A percentile compares a stretch with the other conserved stretches of the same genome.
Evolutionary conservation across 495 filamentous ascomycete species (phyloP).

Genomic region (Tuber calosporum): DNA sequence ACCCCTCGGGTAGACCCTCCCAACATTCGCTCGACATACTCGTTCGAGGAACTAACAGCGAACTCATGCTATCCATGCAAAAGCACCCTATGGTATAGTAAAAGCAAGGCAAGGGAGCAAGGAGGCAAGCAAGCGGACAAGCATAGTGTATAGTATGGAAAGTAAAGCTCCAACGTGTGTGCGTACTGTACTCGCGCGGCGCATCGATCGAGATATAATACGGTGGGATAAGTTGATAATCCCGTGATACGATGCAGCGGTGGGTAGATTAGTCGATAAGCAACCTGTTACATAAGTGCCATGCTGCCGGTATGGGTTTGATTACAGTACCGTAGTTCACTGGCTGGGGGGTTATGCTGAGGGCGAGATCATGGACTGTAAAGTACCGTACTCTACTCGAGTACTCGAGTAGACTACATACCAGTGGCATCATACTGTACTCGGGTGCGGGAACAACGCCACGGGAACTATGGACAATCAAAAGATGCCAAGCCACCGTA

Average conservation of each 20-base stretch:
- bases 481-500: background rate
- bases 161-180: background rate
- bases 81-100: too few relatives aligned
- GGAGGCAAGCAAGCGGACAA: too few relatives aligned
- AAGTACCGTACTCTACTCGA: background rate
- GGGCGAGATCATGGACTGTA: background rate
- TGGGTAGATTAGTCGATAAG: background rate
- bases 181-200: background rate
- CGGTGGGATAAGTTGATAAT: too few relatives aligned
- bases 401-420: background rate
- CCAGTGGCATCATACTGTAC: background rate
- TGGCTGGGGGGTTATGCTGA: background rate
- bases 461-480: background rate
- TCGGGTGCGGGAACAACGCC: background rate
- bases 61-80: too few relatives aligned
- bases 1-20: too few relatives aligned
- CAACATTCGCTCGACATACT: too few relatives aligned
- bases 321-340: background rate
- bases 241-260: background rate
- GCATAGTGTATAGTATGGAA: too few relatives aligned
- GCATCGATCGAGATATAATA: background rate
- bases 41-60: too few relatives aligned
- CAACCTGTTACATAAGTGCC: slow-evolving; percentile 3
- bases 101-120: too few relatives aligned
- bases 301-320: background rate